Percentiles rank a stretch among this genome's conserved stretches.
Evolutionary conservation across 2,329 filamentous ascomycete genomes (phyloP).

Genomic region (Alternaria viburni): DNA sequence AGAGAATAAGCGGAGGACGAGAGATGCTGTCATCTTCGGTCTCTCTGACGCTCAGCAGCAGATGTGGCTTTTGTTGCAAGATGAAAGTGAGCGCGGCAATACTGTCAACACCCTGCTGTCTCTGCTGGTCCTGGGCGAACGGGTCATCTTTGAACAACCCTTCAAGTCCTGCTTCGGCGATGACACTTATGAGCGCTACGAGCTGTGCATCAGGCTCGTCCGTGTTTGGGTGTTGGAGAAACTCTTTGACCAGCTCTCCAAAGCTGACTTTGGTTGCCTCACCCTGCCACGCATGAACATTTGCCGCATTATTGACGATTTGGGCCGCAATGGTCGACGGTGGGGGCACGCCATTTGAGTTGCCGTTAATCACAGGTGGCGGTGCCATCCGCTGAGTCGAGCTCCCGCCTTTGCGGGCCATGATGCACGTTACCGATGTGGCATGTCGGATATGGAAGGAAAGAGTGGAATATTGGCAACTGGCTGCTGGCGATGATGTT

Average conservation of each 20-base stretch:
- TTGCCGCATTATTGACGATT: constrained; percentile 80
- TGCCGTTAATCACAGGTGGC: constrained; percentile 27
- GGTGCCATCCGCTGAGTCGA: constrained; percentile 38
- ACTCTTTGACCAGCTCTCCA: constrained; percentile 73
- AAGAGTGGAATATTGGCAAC: background rate
- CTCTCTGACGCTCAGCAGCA: constrained; percentile 58
- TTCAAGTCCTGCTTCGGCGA: constrained; percentile 79
- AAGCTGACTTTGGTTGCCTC: constrained; percentile 76
- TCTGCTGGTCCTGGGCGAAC: constrained; percentile 65
- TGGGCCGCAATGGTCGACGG: constrained; percentile 88
- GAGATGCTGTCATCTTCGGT: constrained; percentile 39
- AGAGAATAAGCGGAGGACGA: constrained; percentile 58
- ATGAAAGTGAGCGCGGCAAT: constrained; percentile 78
- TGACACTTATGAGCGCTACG: constrained; percentile 85
- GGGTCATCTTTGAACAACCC: constrained; percentile 71
- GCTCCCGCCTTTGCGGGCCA: constrained; percentile 51
- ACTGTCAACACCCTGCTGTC: constrained; percentile 71
- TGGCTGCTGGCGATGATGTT: background rate
- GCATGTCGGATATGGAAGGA: constrained; percentile 26
- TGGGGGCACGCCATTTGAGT: constrained; percentile 38
- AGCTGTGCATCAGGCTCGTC: constrained; percentile 73
- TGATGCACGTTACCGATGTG: constrained; percentile 34
- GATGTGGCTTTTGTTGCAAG: constrained; percentile 74
- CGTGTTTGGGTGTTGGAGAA: constrained; percentile 56
- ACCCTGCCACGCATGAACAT: constrained; percentile 66